Conservation (phyloP, 2,329 filamentous ascomycete species). For the Neurospora crassa region DNA sequence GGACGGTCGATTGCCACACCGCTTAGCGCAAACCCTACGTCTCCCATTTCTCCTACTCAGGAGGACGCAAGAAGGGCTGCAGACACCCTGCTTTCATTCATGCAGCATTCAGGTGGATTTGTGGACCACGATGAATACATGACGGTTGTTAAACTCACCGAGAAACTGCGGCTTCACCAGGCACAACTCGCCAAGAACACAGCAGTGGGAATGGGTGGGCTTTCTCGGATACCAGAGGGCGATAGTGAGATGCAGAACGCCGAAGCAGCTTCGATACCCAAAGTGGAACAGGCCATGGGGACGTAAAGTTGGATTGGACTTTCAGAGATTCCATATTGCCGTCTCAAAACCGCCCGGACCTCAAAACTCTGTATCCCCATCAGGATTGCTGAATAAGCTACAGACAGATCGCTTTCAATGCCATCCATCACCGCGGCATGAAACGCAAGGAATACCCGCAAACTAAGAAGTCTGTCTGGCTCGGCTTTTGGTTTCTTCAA, state of each 20-base stretch:
- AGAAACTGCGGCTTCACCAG: constrained; percentile 69
- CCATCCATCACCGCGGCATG: not conserved
- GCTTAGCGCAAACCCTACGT: constrained; percentile 29
- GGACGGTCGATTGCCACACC: constrained; percentile 14
- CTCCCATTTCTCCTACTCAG: constrained; percentile 61
- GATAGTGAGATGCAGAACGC: constrained; percentile 40
- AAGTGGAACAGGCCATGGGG: constrained; percentile 27
- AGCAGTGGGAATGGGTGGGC: constrained; percentile 33
- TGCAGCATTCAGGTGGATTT: constrained; percentile 63
- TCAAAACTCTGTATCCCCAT: not conserved
- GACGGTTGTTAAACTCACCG: constrained; percentile 70
- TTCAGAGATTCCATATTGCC: not conserved
- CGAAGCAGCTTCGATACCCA: constrained; percentile 22
- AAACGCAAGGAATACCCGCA: not conserved
- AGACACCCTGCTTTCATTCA: constrained; percentile 72
- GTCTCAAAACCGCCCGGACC: not conserved
- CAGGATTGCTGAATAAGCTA: not conserved
- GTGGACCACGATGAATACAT: constrained; percentile 71
- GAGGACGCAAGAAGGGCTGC: constrained; percentile 79
- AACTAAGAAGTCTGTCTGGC: not conserved
- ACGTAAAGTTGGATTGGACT: constrained; percentile 11
- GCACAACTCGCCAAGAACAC: constrained; percentile 19
- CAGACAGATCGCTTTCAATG: not conserved
- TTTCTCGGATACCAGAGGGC: constrained; percentile 49
- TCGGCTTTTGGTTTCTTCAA: not conserved